Percentiles rank a stretch among this genome's conserved stretches.
phyloP scores from a whole-genome alignment of 75 land plant species.

The Picea sitchensis region DNA sequence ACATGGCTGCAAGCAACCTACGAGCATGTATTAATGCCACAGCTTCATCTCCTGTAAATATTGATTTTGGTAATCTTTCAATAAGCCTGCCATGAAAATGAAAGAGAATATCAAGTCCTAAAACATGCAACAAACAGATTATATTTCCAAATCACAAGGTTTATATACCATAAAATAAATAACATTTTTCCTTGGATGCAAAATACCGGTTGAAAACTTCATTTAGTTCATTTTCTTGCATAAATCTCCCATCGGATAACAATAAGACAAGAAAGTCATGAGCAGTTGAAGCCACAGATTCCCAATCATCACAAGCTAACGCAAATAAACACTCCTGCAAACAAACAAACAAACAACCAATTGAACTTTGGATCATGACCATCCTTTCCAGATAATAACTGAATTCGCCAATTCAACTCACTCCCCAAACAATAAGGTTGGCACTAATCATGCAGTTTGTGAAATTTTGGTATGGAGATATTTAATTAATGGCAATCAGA shows the following conservation, averaged over 20 bases:
- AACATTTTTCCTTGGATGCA: not conserved
- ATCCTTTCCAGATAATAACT: not conserved
- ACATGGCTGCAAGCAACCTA: constrained; percentile 67
- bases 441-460: not conserved
- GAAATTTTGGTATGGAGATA: not conserved
- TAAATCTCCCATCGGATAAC: constrained; percentile 18
- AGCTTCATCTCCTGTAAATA: constrained; percentile 65
- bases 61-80: constrained; percentile 67
- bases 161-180: not conserved
- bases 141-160: not conserved
- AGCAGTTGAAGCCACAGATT: constrained; percentile 62
- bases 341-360: constrained; percentile 4
- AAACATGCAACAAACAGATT: constrained; percentile 2
- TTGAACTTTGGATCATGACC: not conserved
- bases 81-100: constrained; percentile 48
- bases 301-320: constrained; percentile 79
- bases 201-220: constrained; percentile 47
- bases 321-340: constrained; percentile 86
- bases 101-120: not conserved
- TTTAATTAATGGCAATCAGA: not conserved
- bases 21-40: constrained; percentile 60
- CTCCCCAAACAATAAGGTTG: not conserved
- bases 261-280: constrained; percentile 44
- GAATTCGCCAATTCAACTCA: not conserved
- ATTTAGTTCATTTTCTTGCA: constrained; percentile 32